Conservation (phyloP, 805 yeast species). For the Pichia heedii region DNA sequence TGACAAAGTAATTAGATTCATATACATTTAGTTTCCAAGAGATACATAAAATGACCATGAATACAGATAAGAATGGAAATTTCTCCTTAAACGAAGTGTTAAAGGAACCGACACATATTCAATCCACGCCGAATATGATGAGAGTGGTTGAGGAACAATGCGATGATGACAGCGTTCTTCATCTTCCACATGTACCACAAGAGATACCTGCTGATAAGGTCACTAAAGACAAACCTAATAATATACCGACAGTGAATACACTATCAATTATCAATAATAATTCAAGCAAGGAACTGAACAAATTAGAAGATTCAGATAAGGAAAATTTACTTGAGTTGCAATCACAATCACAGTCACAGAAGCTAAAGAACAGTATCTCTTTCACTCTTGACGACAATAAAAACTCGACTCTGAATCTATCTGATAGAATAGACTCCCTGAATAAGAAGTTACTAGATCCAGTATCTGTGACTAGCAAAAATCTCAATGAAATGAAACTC, state of each 20-base stretch:
- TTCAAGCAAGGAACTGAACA: no score
- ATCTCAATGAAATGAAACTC: conserved; percentile 7
- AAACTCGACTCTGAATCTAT: neutral
- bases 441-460: neutral
- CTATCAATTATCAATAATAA: no score
- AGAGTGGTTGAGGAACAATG: conserved; percentile 24
- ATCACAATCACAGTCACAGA: neutral
- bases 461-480: neutral
- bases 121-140: conserved; percentile 16
- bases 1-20: neutral
- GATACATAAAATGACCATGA: neutral
- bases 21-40: neutral
- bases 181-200: conserved; percentile 11
- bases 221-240: no score
- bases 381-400: neutral
- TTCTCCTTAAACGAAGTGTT: neutral
- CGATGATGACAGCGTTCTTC: conserved; percentile 15
- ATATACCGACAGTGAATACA: neutral
- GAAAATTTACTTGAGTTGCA: neutral
- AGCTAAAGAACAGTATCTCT: neutral
- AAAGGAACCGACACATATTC: neutral
- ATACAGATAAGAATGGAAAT: neutral
- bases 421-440: neutral
- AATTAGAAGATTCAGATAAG: neutral
- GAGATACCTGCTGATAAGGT: conserved; percentile 2